Evolutionary conservation across 768 basidiomycete species (phyloP).

Genomic region (Hygrocybe coccinea): DNA sequence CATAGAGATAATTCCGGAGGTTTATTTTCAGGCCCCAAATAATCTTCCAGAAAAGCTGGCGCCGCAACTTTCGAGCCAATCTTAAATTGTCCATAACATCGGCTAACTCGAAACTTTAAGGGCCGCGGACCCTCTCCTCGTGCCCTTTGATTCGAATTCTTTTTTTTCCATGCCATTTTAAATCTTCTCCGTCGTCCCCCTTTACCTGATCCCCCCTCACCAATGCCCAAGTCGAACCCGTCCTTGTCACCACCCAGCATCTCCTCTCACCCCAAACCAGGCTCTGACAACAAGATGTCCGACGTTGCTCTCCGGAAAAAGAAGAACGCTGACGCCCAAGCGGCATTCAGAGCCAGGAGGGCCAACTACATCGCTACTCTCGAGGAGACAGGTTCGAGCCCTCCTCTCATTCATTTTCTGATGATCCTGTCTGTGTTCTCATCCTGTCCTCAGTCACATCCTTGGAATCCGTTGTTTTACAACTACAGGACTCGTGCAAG

Average conservation of each 20-base stretch:
- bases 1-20: background rate
- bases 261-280: slow-evolving; percentile 32
- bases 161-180: slow-evolving; percentile 64
- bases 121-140: slow-evolving; percentile 62
- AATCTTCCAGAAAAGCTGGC: slow-evolving; percentile 44
- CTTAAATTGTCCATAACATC: slow-evolving; percentile 47
- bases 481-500: slow-evolving; percentile 76
- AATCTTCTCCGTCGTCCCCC: slow-evolving; percentile 33
- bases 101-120: slow-evolving; percentile 44
- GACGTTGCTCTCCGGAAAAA: slow-evolving; percentile 75
- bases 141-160: slow-evolving; percentile 63
- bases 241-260: slow-evolving; percentile 26
- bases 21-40: slow-evolving; percentile 19
- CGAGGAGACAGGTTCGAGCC: slow-evolving; percentile 63
- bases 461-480: slow-evolving; percentile 77
- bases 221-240: slow-evolving; percentile 41
- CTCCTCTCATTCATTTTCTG: background rate
- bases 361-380: slow-evolving; percentile 85
- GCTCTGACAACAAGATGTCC: slow-evolving; percentile 42
- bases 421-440: background rate
- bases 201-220: slow-evolving; percentile 27
- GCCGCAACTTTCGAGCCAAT: slow-evolving; percentile 46
- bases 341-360: slow-evolving; percentile 74
- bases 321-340: slow-evolving; percentile 88
- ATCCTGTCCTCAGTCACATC: slow-evolving; percentile 55